Evolutionary conservation across 2,329 filamentous ascomycete species (phyloP).

Genomic region (Colletotrichum echinochloae): DNA sequence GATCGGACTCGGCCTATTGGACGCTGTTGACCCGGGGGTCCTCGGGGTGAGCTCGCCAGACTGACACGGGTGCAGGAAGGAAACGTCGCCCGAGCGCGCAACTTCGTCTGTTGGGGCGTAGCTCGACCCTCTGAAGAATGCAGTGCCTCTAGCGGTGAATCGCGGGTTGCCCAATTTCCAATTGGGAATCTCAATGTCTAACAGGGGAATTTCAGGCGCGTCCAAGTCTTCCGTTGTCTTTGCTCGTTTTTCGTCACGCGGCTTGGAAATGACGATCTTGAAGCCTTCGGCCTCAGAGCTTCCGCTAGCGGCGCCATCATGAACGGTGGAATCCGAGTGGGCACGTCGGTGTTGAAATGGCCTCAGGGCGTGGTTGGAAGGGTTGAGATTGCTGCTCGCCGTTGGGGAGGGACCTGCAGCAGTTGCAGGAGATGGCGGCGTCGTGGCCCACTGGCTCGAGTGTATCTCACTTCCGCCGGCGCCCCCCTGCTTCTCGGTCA

Average conservation of each 20-base stretch:
- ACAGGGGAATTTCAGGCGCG: constrained; percentile 60
- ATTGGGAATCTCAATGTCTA: constrained; percentile 84
- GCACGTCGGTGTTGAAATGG: constrained; percentile 67
- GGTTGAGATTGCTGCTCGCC: constrained; percentile 50
- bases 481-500: constrained; percentile 49
- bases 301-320: constrained; percentile 67
- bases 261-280: constrained; percentile 83
- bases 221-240: constrained; percentile 72
- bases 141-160: constrained; percentile 81
- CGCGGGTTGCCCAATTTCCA: constrained; percentile 86
- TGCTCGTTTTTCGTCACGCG: constrained; percentile 69
- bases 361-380: constrained; percentile 46
- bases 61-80: constrained; percentile 57
- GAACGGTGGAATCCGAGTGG: constrained; percentile 81
- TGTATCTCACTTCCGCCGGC: constrained; percentile 46
- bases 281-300: constrained; percentile 75
- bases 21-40: constrained; percentile 45
- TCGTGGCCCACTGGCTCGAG: constrained; percentile 58
- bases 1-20: constrained; percentile 54
- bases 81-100: constrained; percentile 69
- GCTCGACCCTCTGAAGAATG: constrained; percentile 83
- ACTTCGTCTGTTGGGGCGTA: constrained; percentile 81
- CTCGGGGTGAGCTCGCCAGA: constrained; percentile 49
- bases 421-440: constrained; percentile 46
- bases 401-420: constrained; percentile 52